These are phyloP conservation scores for Trichoderma cornu-damae DNA, from an alignment of 2,329 filamentous ascomycete genomes.

Conservation along the genomic window DNA sequence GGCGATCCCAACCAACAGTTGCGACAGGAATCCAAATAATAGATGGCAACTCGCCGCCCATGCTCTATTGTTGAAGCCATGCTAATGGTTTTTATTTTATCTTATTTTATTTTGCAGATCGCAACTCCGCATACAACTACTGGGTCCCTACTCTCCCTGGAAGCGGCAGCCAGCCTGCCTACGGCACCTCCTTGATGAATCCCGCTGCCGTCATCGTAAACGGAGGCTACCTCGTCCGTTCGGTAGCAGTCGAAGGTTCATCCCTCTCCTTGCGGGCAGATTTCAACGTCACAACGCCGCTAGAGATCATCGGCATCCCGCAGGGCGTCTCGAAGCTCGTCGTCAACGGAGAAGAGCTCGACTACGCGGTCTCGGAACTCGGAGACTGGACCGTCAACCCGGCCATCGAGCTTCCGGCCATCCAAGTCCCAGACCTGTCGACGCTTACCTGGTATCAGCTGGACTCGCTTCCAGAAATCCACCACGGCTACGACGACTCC, in stretches of 20 bases:
- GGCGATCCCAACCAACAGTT: background rate
- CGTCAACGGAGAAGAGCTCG: slow-evolving; percentile 37
- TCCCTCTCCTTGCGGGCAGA: slow-evolving; percentile 63
- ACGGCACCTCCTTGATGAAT: slow-evolving; percentile 34
- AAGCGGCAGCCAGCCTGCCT: slow-evolving; percentile 25
- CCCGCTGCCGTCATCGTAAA: slow-evolving; percentile 52
- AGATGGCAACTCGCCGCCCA: slow-evolving; percentile 1
- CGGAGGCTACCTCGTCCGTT: slow-evolving; percentile 60
- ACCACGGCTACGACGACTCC: slow-evolving; percentile 60
- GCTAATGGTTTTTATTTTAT: background rate
- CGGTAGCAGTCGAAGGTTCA: slow-evolving; percentile 50
- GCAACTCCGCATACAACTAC: slow-evolving; percentile 63
- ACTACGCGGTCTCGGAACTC: slow-evolving; percentile 35
- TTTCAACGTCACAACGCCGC: slow-evolving; percentile 60
- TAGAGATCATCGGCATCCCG: slow-evolving; percentile 65
- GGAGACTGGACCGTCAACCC: slow-evolving; percentile 48
- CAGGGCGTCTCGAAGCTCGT: slow-evolving; percentile 41
- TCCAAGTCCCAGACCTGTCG: slow-evolving; percentile 41
- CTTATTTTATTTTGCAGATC: too few relatives aligned
- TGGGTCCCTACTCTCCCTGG: slow-evolving; percentile 57
- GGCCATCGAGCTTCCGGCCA: slow-evolving; percentile 45
- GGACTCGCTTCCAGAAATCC: slow-evolving; percentile 66
- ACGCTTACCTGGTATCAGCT: slow-evolving; percentile 62
- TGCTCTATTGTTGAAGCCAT: background rate
- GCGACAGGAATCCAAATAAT: too few relatives aligned